Evolutionary conservation across 495 filamentous ascomycete species (phyloP), one percentile per base, ranked within the genome.

Genomic region (Niebla homalea): DNA sequence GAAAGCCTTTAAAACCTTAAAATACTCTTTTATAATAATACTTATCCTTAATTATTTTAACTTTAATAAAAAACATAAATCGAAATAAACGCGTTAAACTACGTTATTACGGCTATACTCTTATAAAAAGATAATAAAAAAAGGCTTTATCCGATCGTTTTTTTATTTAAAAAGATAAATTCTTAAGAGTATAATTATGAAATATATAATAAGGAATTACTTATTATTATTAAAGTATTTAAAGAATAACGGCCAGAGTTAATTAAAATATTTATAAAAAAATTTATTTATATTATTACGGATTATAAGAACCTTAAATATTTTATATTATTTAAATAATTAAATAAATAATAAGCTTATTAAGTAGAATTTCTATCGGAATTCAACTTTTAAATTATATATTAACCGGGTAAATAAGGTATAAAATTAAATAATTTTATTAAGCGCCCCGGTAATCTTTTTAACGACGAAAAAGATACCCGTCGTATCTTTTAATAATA

Each of bases 331-430:
- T n/a, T n/a, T n/a, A n/a, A n/a, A n/a, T n/a, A n/a, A n/a, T n/a
- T n/a, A n/a, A n/a, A n/a, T n/a, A n/a, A n/a, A n/a, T n/a, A n/a
- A n/a, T n/a, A n/a, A n/a, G n/a, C n/a, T n/a, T n/a, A n/a, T n/a
- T n/a, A n/a, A n/a, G n/a, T n/a, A n/a, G n/a, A n/a, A n/a, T n/a
- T n/a, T n/a, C n/a, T n/a, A n/a, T n/a, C n/a, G n/a, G n/a, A n/a
- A 20, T 67, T 64, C 42, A 58, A 69, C 35, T 67, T 67, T 35
- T 41, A 38, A 15, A 62, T 65, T 47, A 23, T 49, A 20, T 61
- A 67, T 47, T 18, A 45, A 12, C 46, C 46, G 7, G 53, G 56
- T 6, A 50, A 46, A 36, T 36, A 36, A 40, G 57, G 45, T 49
- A 49, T 15, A 37, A 25, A 43, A 21, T 39, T 36, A 1, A 43